Evolutionary conservation across 108 stramenopile genomes (phyloP), one percentile per base, ranked within the genome.

Genomic region (Conticribra guillardii): DNA sequence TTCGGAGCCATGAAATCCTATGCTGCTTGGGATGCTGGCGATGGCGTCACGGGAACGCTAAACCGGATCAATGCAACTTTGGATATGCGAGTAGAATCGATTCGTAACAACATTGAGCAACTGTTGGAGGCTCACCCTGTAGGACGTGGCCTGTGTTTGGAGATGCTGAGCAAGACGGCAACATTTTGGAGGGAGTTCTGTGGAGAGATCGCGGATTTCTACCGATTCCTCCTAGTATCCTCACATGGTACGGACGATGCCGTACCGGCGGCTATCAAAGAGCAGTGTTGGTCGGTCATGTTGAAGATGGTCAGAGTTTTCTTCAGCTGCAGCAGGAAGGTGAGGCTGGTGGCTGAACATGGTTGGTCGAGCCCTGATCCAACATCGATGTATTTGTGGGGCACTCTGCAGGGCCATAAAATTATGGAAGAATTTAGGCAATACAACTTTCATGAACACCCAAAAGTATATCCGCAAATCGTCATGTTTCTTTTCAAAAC

Each of bases 371-470:
- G 15, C 9, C 2, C 33, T 32, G 33, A 59, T 28, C 30, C n/a
- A n/a, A n/a, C n/a, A n/a, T n/a, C 58, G 15, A 4, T 59, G 17
- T 32, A 32, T 28, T 4, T 59, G 11, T 59, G 58, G 58, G 58
- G 30, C 15, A 31, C 21, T 15, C 17, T 59, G 4, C 33, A 26
- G 7, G 29, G 31, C 11, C 33, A 34, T 15, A 4, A 19, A n/a
- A n/a, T 37, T 24, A 28, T 32, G 30, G 33, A 16, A 9, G 58
- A 59, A 31, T 59, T 59, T 18, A 17, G 32, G 9, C 16, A 17
- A 2, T 16, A 7, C 7, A 3, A 5, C 3, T 59, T 34, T 21
- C 11, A 17, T 3, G 58, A 59, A 3, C 58, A 59, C 21, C 58
- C 32, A 7, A 37, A 34, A 8, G 58, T 59, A 2, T 21, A 59